These are phyloP conservation scores for Kazachstania martiniae DNA, from an alignment of 805 yeast genomes.

Conservation along the genomic window DNA sequence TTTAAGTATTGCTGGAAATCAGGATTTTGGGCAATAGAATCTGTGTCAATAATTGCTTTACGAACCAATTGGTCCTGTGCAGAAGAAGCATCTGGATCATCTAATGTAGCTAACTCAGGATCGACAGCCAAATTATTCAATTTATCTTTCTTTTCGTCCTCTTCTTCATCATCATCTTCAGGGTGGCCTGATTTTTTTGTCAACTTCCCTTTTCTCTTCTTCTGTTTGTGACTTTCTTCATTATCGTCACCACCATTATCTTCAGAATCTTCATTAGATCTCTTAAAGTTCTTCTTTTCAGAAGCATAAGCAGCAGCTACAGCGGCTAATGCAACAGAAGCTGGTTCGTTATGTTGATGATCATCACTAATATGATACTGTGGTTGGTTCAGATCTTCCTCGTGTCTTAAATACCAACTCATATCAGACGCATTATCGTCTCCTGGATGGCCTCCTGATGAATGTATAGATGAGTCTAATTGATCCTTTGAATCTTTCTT, in stretches of 20 bases:
- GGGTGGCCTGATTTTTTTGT: slow-evolving; percentile 5
- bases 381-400: slow-evolving; percentile 7
- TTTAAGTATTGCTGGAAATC: slow-evolving; percentile 28
- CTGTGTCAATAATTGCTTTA: slow-evolving; percentile 60
- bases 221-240: slow-evolving; percentile 6
- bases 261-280: slow-evolving; percentile 6
- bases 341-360: slow-evolving; percentile 6
- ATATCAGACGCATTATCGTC: slow-evolving; percentile 8
- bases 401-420: slow-evolving; percentile 19
- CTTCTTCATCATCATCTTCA: slow-evolving; percentile 5
- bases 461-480: slow-evolving; percentile 7
- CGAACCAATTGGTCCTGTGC: slow-evolving; percentile 59
- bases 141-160: slow-evolving; percentile 4
- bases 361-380: neutral
- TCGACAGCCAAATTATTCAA: slow-evolving; percentile 36
- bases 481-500: slow-evolving; percentile 11
- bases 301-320: slow-evolving; percentile 26
- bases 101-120: slow-evolving; percentile 46
- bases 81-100: slow-evolving; percentile 29
- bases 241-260: slow-evolving; percentile 7
- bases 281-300: slow-evolving; percentile 9
- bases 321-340: slow-evolving; percentile 25
- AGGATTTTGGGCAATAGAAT: slow-evolving; percentile 43
- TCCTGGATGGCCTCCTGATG: neutral
- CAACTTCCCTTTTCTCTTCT: slow-evolving; percentile 11